Evolutionary conservation across 2,329 filamentous ascomycete genomes (phyloP).

Genomic region (Emergomyces africanus): DNA sequence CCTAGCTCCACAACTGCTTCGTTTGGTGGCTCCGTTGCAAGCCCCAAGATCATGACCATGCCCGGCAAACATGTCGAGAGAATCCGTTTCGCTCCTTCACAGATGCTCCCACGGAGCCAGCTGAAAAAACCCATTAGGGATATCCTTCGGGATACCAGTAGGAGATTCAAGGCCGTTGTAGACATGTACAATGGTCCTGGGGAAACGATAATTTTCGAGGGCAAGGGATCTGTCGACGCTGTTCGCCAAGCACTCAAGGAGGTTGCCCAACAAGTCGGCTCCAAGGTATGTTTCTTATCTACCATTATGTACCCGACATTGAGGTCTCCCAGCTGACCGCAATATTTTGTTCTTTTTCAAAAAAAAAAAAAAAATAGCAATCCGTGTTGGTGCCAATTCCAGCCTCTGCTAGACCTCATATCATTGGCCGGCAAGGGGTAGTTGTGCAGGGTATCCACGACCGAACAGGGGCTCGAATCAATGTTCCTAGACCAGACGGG

Average conservation of each 20-base stretch:
- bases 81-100: constrained; percentile 58
- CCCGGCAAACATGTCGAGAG: constrained; percentile 73
- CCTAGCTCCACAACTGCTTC: constrained; percentile 12
- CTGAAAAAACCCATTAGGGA: constrained; percentile 77
- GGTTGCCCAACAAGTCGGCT: constrained; percentile 74
- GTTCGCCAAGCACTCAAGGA: constrained; percentile 84
- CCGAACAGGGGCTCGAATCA: constrained; percentile 78
- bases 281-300: constrained; percentile 47
- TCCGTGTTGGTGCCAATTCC: constrained; percentile 67
- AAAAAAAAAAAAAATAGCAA: constrained; percentile 45
- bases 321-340: neutral
- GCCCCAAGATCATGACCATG: constrained; percentile 53
- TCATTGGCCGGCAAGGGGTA: constrained; percentile 84
- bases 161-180: constrained; percentile 75
- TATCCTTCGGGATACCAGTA: constrained; percentile 82
- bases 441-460: constrained; percentile 85
- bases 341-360: neutral
- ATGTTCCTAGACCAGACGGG: constrained; percentile 72
- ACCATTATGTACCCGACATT: neutral
- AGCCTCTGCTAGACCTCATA: constrained; percentile 67
- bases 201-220: constrained; percentile 68
- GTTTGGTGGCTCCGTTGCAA: constrained; percentile 12
- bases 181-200: constrained; percentile 61
- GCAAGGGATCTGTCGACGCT: constrained; percentile 68
- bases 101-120: constrained; percentile 63